Evolutionary conservation across 192 early-diverging fungal genomes (phyloP), one percentile per base, ranked within the genome.

Genomic region (Radiomyces spectabilis): DNA sequence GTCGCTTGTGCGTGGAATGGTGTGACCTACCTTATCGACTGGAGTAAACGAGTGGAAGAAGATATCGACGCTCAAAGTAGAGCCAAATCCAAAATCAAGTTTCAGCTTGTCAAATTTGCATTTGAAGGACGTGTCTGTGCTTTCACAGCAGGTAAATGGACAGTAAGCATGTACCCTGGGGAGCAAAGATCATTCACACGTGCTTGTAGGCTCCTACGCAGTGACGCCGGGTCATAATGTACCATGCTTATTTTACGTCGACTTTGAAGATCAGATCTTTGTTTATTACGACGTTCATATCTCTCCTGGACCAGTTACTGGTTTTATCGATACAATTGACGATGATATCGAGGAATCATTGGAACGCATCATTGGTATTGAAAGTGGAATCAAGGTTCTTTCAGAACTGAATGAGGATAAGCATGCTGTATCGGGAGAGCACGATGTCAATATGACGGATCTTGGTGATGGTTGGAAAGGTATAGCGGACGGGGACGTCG

Each of bases 1-100:
- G 78, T 80, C 0, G 73, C 68, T 0, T 80, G 78, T 39, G 74
- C 78, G 1, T 80, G 78, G 78, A 77, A 77, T 44, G 78, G 78
- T 0, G 63, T 69, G 18, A 80, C 78, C 5, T 80, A 75, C 38
- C 57, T 80, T 21, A 80, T 80, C 43, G 78, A 80, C 16, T 69
- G 67, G 67, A 69, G 60, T 21, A 50, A 59, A 35, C 50, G 42
- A 12, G 26, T 51, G 8, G 49, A 52, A 34, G 48, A 64, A 19
- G 60, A 53, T 29, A 26, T n/a, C 16, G 59, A 52, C 16, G 46
- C 25, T 16, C 2, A 58, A 24, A 58, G 68, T 10, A 32, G 53
- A 8, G 26, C 47, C 1, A 22, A 21, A 19, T 34, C 55, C 10
- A 57, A 57, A 18, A 52, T 55, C 12, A 57, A 63, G n/a, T 80